These are phyloP conservation scores for Pseudogymnoascus sp. DNA, from an alignment of 2,329 filamentous ascomycete genomes.

Conservation along the genomic window DNA sequence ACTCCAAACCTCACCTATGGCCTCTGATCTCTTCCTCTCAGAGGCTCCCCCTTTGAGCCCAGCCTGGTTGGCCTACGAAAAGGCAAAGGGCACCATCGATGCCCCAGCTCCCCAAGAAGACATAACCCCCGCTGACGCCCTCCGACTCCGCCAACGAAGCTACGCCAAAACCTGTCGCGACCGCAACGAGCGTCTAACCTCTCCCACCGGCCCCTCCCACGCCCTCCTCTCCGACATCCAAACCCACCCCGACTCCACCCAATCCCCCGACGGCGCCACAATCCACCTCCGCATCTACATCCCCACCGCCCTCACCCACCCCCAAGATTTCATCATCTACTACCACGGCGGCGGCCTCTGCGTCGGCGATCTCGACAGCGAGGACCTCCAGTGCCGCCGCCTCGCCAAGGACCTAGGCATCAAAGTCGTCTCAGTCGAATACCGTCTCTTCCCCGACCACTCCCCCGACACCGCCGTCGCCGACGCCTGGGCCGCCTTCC, in stretches of 20 bases:
- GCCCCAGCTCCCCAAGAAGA: slow-evolving; percentile 22
- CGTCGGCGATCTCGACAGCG: slow-evolving; percentile 42
- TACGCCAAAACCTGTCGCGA: slow-evolving; percentile 37
- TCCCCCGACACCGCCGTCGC: slow-evolving; percentile 17
- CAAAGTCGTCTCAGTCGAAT: slow-evolving; percentile 39
- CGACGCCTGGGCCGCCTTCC: slow-evolving; percentile 17
- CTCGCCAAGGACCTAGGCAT: slow-evolving; percentile 29
- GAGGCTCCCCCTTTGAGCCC: slow-evolving; percentile 32
- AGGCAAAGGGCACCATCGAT: slow-evolving; percentile 23
- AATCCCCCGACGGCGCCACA: background rate
- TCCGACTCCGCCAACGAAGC: slow-evolving; percentile 30
- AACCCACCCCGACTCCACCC: slow-evolving; percentile 16
- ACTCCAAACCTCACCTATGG: background rate
- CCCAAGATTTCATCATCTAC: slow-evolving; percentile 34
- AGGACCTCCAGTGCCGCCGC: slow-evolving; percentile 41
- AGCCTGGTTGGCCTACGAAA: slow-evolving; percentile 36
- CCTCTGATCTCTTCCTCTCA: slow-evolving; percentile 13
- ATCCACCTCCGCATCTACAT: slow-evolving; percentile 20
- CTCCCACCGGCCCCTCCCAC: slow-evolving; percentile 30
- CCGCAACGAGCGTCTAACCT: slow-evolving; percentile 29
- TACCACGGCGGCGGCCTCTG: slow-evolving; percentile 42
- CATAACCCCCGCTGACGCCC: slow-evolving; percentile 17
- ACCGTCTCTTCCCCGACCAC: slow-evolving; percentile 40
- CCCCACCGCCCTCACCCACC: background rate
- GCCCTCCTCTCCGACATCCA: slow-evolving; percentile 31